Base-by-base conservation (phyloP, 169 alveolate genomes). In the Plasmodium ovale region DNA sequence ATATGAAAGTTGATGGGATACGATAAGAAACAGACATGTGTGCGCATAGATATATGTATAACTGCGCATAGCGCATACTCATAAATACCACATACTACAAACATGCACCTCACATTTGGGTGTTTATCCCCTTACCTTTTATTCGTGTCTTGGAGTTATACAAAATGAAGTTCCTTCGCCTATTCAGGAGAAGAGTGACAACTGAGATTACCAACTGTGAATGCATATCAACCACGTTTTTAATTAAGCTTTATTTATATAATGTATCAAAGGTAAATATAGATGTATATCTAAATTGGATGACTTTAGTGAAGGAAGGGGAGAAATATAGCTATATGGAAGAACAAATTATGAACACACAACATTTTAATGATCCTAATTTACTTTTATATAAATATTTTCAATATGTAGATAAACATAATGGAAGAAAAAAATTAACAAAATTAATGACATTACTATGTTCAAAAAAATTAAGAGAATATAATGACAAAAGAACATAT, bases 331-430 rank as follows among this genome's bases (percentile, higher is more conserved):
- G 0, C 33, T 9, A 39, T 27, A 35, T 39, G n/a, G 31, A 49
- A 3, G 65, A 31, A 23, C 16, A 35, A 14, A 85, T 68, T 68
- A 39, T 85, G 19, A 85, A 85, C 5, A 39, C n/a, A 51, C 59
- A 62, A 0, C 14, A 53, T 69, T 85, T 68, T 71, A 29, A 16
- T 3, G 47, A 85, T 23, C 51, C 44, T 19, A 47, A 85, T 5
- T 54, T 85, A 27, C 19, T 85, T 56, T 58, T 85, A 60, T 85
- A 85, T 49, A 85, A 85, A 68, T 85, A 85, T 68, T 69, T 85
- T 69, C 91, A 64, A 29, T 69, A 25, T 47, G 27, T 85, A 39
- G 44, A 85, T 16, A 10, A 59, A 69, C 33, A 59, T n/a, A 68
- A 71, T 58, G 74, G 29, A 14, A 70, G 49, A 39, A 47, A 44